Evolutionary conservation across 1,284 basidiomycete genomes (phyloP).

Genomic region (Marasmius sp.): DNA sequence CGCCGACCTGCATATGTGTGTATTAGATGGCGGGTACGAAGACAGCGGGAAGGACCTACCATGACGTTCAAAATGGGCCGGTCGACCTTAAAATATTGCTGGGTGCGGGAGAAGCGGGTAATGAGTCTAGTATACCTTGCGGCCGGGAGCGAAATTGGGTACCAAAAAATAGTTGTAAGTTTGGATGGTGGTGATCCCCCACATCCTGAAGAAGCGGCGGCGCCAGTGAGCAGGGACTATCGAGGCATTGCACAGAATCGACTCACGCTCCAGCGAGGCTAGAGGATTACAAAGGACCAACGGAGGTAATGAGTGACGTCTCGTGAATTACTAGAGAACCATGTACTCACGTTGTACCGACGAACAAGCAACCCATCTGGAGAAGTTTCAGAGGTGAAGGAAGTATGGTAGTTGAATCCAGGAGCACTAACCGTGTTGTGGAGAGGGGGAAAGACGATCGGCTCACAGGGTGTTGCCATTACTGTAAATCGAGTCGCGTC

Average conservation of each 20-base stretch:
- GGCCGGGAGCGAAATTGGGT: neutral
- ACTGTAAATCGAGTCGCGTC: neutral
- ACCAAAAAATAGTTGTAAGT: slow-evolving; percentile 11
- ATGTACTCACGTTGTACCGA: slow-evolving; percentile 10
- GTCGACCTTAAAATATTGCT: neutral
- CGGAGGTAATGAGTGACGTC: neutral
- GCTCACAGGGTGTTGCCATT: neutral
- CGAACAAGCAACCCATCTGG: slow-evolving; percentile 11
- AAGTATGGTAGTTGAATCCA: neutral
- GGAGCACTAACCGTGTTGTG: slow-evolving; percentile 5
- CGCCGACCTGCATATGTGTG: slow-evolving; percentile 1
- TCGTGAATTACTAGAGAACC: neutral
- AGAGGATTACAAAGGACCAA: neutral
- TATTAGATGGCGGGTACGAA: neutral
- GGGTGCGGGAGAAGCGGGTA: neutral
- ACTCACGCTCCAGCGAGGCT: slow-evolving; percentile 11
- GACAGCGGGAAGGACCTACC: neutral
- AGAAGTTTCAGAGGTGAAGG: neutral
- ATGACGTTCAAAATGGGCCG: neutral
- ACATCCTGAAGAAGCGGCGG: neutral
- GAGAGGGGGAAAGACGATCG: slow-evolving; percentile 1
- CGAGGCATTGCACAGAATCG: neutral
- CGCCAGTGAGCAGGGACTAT: neutral
- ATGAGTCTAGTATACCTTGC: neutral
- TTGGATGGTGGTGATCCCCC: slow-evolving; percentile 10